Base-by-base conservation (phyloP, 352 stramenopile genomes). In the Globisporangium viniferum region DNA sequence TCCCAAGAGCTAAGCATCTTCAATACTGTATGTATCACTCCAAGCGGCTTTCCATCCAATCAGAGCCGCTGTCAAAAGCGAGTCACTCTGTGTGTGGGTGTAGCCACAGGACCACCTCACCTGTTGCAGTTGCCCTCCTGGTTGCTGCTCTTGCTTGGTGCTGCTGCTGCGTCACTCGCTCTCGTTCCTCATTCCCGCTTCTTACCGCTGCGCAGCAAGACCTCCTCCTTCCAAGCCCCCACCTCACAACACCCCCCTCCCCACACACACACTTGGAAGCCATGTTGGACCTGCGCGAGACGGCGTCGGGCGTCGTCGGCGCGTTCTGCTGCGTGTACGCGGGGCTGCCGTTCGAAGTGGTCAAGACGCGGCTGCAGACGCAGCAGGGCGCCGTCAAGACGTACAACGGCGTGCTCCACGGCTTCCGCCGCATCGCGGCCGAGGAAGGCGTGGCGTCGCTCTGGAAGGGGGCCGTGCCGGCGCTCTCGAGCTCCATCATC, bases 401-500 rank as follows among this genome's bases (percentile, higher is more conserved):
- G 14, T 95, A 95, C 75, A 72, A 73, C 48, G 80, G 82, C 53
- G 78, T 94, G 36, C 59, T 78, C 9, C 81, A 95, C 71, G 84
- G 80, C 39, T 90, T 93, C 69, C 75, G 71, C 53, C 81, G 80
- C 55, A 93, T 93, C 59, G 84, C 89, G 46, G 80, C 77, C 7
- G 82, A 94, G 53, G 88, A 96, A 60, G 85, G 88, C 49, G 67
- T 86, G 4, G 57, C 76, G 7, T 79, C 90, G 69, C 84, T 97
- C n/a, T 97, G 89, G 86, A 93, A 93, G 73, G 90, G 90, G n/a
- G 88, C 89, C 0, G 75, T 94, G 62, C 90, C 90, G 2, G 90
- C 90, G 61, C 82, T 97, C 20, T 90, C 82, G 44, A 95, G 86
- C 75, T 91, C 90, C 29, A 88, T 96, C 68, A 90, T 97, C 58